These are phyloP conservation scores for Leptographium flavum DNA, from an alignment of 2,329 filamentous ascomycete species.

Conservation along the genomic window DNA sequence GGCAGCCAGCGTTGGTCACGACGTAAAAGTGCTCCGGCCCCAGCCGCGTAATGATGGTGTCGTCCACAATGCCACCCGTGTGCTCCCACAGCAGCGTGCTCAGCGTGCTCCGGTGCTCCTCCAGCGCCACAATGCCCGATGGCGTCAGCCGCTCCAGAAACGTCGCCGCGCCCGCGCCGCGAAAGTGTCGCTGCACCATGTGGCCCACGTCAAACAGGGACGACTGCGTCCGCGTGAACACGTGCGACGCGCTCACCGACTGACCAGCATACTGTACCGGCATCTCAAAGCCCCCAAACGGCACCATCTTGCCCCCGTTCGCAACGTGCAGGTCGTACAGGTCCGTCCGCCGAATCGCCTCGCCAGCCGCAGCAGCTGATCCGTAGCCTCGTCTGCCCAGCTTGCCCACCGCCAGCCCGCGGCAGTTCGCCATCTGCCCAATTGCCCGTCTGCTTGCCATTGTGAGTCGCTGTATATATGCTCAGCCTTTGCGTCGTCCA, in stretches of 20 bases:
- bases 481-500: no score
- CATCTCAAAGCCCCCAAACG: constrained; percentile 90
- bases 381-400: neutral
- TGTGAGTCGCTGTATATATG: no score
- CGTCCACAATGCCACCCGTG: constrained; percentile 87
- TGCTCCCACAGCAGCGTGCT: constrained; percentile 68
- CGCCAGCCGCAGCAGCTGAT: neutral
- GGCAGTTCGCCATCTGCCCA: neutral
- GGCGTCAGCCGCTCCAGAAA: constrained; percentile 82
- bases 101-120: constrained; percentile 58
- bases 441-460: constrained; percentile 1
- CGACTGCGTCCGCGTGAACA: constrained; percentile 75
- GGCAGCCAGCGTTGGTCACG: constrained; percentile 87
- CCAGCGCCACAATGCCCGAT: constrained; percentile 50
- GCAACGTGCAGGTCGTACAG: constrained; percentile 33
- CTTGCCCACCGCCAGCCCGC: neutral
- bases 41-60: constrained; percentile 80
- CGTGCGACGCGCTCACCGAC: constrained; percentile 71
- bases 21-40: constrained; percentile 68
- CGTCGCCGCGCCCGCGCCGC: constrained; percentile 61
- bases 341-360: constrained; percentile 17
- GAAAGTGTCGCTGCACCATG: constrained; percentile 86
- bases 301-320: constrained; percentile 82
- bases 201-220: constrained; percentile 94
- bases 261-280: constrained; percentile 74